These are phyloP conservation scores for Penicillium capsulatum DNA, from an alignment of 2,329 filamentous ascomycete species.

Conservation along the genomic window DNA sequence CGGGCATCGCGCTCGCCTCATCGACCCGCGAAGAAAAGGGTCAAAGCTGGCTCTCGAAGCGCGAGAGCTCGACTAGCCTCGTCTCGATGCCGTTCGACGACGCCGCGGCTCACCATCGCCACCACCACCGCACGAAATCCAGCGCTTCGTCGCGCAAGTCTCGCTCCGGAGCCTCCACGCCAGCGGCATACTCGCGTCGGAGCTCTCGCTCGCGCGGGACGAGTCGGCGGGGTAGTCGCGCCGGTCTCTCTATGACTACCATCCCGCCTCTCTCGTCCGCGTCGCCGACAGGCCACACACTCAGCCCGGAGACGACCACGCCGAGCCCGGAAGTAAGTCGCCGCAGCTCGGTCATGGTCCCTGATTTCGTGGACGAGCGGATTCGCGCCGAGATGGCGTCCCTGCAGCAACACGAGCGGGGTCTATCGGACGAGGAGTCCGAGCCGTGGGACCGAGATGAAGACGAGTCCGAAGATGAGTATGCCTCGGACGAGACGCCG, in stretches of 20 bases:
- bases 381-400: slow-evolving; percentile 39
- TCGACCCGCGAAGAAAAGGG: slow-evolving; percentile 58
- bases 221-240: slow-evolving; percentile 35
- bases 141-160: slow-evolving; percentile 25
- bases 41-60: slow-evolving; percentile 57
- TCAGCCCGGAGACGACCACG: slow-evolving; percentile 6
- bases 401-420: slow-evolving; percentile 22
- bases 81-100: slow-evolving; percentile 37
- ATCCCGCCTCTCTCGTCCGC: slow-evolving; percentile 10
- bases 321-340: neutral
- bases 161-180: slow-evolving; percentile 37
- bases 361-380: slow-evolving; percentile 50
- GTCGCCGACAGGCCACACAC: slow-evolving; percentile 2
- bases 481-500: slow-evolving; percentile 12
- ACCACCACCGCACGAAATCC: slow-evolving; percentile 25
- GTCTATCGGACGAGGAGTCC: slow-evolving; percentile 17
- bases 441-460: slow-evolving; percentile 3
- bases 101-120: slow-evolving; percentile 19
- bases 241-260: slow-evolving; percentile 35
- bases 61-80: slow-evolving; percentile 54
- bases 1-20: slow-evolving; percentile 54
- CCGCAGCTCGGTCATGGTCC: slow-evolving; percentile 17
- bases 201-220: slow-evolving; percentile 31
- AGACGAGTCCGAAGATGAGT: slow-evolving; percentile 33
- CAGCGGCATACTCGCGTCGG: slow-evolving; percentile 28